Evolutionary conservation across 1,139 yeast species (phyloP).

Genomic region (Protomyces gravidus): DNA sequence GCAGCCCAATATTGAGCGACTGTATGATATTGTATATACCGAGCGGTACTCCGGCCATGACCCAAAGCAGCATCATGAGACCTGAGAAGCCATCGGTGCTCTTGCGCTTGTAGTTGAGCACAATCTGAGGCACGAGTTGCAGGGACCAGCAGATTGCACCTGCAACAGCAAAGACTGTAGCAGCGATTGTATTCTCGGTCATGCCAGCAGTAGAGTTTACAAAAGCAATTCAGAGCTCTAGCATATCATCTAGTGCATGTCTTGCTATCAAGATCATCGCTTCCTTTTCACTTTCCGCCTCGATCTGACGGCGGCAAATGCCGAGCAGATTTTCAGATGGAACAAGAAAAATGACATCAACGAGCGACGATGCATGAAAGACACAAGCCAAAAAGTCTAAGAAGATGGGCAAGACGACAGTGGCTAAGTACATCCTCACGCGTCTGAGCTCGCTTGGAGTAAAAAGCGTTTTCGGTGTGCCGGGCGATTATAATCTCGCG

Average conservation of each 20-base stretch:
- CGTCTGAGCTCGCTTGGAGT: conserved; percentile 50
- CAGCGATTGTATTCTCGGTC: conserved; percentile 43
- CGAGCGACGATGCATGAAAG: too few relatives aligned
- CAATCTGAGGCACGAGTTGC: conserved; percentile 80
- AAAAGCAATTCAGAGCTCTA: too few relatives aligned
- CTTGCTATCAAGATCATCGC: too few relatives aligned
- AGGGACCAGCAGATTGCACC: conserved; percentile 91
- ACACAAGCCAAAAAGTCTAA: too few relatives aligned
- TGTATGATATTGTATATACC: conserved; percentile 72
- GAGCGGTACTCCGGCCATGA: conserved; percentile 75
- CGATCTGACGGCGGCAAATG: too few relatives aligned
- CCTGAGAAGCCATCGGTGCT: conserved; percentile 84
- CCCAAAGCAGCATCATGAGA: conserved; percentile 78
- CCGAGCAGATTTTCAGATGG: too few relatives aligned
- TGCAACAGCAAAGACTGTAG: conserved; percentile 77
- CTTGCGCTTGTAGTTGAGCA: conserved; percentile 65
- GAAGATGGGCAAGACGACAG: conserved; percentile 5
- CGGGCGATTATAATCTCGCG: conserved; percentile 58
- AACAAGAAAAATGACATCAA: too few relatives aligned
- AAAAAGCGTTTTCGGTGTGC: conserved; percentile 51
- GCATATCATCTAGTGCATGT: too few relatives aligned
- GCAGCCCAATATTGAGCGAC: conserved; percentile 67
- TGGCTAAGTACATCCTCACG: conserved; percentile 52
- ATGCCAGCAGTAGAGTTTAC: too few relatives aligned
- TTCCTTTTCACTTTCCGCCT: too few relatives aligned